These are phyloP conservation scores for Rhizoclosmatium sp. DNA, from an alignment of 192 early-diverging fungal genomes.

Conservation along the genomic window DNA sequence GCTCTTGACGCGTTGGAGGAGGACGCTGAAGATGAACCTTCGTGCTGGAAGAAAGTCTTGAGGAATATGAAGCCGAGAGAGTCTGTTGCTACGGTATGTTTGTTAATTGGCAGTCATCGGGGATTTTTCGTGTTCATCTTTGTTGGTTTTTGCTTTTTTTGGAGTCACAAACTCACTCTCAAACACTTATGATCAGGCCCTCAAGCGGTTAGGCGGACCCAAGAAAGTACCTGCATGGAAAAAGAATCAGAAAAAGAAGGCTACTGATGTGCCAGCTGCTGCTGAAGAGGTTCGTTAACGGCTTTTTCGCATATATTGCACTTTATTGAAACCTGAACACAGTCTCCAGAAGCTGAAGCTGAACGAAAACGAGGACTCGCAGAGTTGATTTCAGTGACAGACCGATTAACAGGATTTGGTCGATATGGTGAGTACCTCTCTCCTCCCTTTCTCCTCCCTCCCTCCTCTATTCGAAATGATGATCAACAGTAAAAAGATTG, in stretches of 20 bases:
- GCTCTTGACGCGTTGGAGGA: conserved; percentile 36
- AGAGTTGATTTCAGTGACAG: conserved; percentile 51
- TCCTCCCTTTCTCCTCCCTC: not conserved
- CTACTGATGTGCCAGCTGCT: not conserved
- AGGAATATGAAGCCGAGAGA: conserved; percentile 37
- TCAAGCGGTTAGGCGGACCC: conserved; percentile 48
- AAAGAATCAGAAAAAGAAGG: conserved; percentile 50
- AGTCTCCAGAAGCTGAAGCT: conserved; percentile 34
- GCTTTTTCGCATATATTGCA: not conserved
- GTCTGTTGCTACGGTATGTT: conserved; percentile 31
- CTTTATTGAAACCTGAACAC: not conserved
- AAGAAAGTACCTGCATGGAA: conserved; percentile 43
- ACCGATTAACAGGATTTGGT: conserved; percentile 52
- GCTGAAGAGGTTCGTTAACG: conserved; percentile 10
- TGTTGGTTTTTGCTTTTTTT: not conserved
- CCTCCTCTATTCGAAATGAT: conserved; percentile 16
- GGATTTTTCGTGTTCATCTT: too few relatives aligned
- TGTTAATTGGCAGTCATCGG: not conserved
- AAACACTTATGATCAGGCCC: conserved; percentile 30
- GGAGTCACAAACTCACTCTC: not conserved
- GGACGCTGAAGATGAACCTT: conserved; percentile 7
- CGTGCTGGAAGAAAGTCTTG: conserved; percentile 38
- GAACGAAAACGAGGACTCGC: conserved; percentile 41
- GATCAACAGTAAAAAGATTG: conserved; percentile 26
- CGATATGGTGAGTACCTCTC: conserved; percentile 42